phyloP scores from a whole-genome alignment of 1,284 basidiomycete species.

The Meripilus lineatus region DNA sequence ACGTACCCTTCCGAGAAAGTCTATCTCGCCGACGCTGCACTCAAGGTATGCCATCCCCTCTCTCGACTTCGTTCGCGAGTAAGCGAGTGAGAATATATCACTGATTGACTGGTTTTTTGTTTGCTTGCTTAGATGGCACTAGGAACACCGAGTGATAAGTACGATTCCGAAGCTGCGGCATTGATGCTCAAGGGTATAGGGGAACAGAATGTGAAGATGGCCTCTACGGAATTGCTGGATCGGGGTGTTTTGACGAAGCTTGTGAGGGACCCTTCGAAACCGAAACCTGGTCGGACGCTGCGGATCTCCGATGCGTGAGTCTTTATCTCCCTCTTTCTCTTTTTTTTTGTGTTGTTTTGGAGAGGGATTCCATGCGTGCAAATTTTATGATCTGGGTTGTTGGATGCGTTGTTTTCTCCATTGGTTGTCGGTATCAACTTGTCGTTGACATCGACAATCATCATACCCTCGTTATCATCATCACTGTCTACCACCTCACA shows the following conservation, averaged over 20 bases:
- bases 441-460: too few species aligned
- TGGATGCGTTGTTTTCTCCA: too few species aligned
- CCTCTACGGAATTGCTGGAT: conserved; percentile 53
- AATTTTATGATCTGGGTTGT: too few species aligned
- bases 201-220: conserved; percentile 45
- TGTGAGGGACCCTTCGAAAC: conserved; percentile 55
- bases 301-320: conserved; percentile 68
- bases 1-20: conserved; percentile 33
- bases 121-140: conserved; percentile 62
- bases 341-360: too few species aligned
- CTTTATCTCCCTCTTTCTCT: too few species aligned
- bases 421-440: too few species aligned
- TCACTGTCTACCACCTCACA: too few species aligned
- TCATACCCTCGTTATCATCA: too few species aligned
- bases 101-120: conserved; percentile 3
- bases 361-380: too few species aligned
- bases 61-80: too few species aligned
- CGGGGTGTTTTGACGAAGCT: conserved; percentile 63
- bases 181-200: conserved; percentile 51
- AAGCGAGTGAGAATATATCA: too few species aligned
- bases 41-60: conserved; percentile 52
- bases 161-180: conserved; percentile 54
- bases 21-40: conserved; percentile 55
- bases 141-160: conserved; percentile 62
- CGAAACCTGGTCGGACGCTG: conserved; percentile 61